Evolutionary conservation across 148 eudicot genomes (phyloP), one percentile per base, ranked within the genome.

Genomic region (Rhododendron williamsianum): DNA sequence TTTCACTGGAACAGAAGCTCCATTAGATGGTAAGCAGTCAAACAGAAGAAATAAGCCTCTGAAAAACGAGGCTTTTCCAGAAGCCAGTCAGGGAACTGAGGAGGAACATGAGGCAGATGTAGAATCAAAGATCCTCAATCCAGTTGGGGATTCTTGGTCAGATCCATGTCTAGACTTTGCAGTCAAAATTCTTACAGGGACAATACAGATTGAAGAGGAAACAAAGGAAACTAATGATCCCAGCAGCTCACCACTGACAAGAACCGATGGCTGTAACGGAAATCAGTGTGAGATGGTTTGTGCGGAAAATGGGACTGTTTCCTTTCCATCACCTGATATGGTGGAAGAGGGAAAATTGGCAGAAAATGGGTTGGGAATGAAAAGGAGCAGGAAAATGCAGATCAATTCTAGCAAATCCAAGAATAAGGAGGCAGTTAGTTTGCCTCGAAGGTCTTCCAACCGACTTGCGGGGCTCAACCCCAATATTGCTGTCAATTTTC

Each of bases 91-190:
- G 56, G 88, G 38, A 78, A 80, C 19, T n/a, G 85, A 84, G 77
- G 81, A 84, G 83, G 80, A 72, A 83, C 83, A 46, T 0, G 82
- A 81, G 60, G 82, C 84, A 48, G 80, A 58, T 69, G 48, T 80
- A 11, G 91, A 69, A 35, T 85, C 91, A 21, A 88, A 85, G 35
- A 69, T 86, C 76, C 86, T 85, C 82, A 88, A 87, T 51, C 88
- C 91, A 33, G 89, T 91, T 65, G 88, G 81, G 52, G 90, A 89
- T 15, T 80, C 88, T 43, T 92, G 93, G 95, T 88, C 94, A 10
- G 96, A 95, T 86, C 96, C 98, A 82, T 94, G 96, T 87, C 89
- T 93, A 9, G 97, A 95, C 46, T 95, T 95, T 89, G 96, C 98
- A 9, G 88, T 86, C 54, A 95, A 94, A 85, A 95, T 95, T 46